These are phyloP conservation scores for Salvia hispanica DNA, from an alignment of 257 asterid genomes.

Conservation along the genomic window DNA sequence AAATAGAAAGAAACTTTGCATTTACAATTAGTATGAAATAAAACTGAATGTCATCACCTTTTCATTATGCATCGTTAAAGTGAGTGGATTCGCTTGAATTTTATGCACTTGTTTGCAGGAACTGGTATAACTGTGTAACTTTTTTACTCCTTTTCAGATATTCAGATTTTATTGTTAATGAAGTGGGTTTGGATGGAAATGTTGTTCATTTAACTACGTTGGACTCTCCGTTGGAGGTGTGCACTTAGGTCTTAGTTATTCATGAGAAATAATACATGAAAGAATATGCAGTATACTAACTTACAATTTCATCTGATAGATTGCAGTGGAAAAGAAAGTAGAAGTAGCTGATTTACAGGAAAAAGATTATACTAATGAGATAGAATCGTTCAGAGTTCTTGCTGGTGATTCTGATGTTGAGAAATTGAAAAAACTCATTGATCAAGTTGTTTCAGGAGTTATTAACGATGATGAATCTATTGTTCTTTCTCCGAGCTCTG, in stretches of 20 bases:
- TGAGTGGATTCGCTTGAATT: not conserved
- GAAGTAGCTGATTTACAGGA: constrained; percentile 48
- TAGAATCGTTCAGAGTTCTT: constrained; percentile 74
- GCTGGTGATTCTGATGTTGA: constrained; percentile 75
- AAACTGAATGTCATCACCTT: not conserved
- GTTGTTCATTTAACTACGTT: constrained; percentile 75
- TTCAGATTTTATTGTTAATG: constrained; percentile 94
- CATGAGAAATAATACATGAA: constrained; percentile 21
- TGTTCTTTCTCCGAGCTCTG: constrained; percentile 78
- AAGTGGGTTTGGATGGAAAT: constrained; percentile 83
- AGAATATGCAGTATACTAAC: constrained; percentile 21
- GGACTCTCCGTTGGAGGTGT: constrained; percentile 76
- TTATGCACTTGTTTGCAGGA: not conserved
- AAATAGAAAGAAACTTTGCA: constrained; percentile 1
- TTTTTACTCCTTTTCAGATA: constrained; percentile 54
- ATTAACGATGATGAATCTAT: constrained; percentile 50
- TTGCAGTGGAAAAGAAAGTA: constrained; percentile 56
- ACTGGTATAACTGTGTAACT: constrained; percentile 7
- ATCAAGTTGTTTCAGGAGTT: constrained; percentile 53
- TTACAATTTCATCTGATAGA: constrained; percentile 43
- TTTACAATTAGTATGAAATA: not conserved
- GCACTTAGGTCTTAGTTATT: constrained; percentile 20
- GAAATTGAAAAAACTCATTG: constrained; percentile 53
- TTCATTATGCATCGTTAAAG: constrained; percentile 15
- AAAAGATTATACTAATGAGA: constrained; percentile 57